Evolutionary conservation across 208 protist genomes (phyloP).

Genomic region (Entamoeba nuttalli): DNA sequence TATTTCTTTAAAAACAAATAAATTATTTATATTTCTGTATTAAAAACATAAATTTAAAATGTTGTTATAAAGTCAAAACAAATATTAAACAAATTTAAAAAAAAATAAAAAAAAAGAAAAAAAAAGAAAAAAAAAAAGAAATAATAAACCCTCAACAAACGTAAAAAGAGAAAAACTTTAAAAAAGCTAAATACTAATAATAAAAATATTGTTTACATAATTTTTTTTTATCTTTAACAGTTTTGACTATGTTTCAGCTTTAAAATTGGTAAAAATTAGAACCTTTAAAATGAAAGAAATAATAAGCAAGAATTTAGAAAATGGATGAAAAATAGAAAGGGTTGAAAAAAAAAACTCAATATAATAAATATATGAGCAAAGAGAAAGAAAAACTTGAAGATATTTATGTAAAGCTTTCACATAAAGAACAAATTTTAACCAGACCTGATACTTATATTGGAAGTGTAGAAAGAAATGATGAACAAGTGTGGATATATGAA

Average conservation of each 20-base stretch:
- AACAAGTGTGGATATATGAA: background rate
- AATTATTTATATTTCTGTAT: too few species aligned
- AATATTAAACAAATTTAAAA: too few species aligned
- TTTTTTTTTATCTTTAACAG: background rate
- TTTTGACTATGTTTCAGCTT: too few species aligned
- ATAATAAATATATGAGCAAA: background rate
- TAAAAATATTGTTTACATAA: background rate
- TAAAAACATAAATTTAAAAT: too few species aligned
- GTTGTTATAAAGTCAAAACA: too few species aligned
- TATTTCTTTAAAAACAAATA: too few species aligned
- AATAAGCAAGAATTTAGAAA: background rate
- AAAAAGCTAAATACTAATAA: background rate
- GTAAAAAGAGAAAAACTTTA: too few species aligned
- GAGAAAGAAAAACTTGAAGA: background rate
- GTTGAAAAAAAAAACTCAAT: background rate
- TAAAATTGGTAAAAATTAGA: background rate
- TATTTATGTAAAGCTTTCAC: background rate
- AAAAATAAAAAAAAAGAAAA: too few species aligned
- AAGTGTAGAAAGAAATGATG: constrained; percentile 17
- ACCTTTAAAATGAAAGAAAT: background rate
- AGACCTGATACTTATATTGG: constrained; percentile 98
- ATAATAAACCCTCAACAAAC: too few species aligned
- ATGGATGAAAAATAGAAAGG: too few species aligned
- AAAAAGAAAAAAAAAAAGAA: too few species aligned
- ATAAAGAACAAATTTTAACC: constrained; percentile 84